phyloP scores from a whole-genome alignment of 1,284 basidiomycete genomes.

The Trichosporon coremiiforme region DNA sequence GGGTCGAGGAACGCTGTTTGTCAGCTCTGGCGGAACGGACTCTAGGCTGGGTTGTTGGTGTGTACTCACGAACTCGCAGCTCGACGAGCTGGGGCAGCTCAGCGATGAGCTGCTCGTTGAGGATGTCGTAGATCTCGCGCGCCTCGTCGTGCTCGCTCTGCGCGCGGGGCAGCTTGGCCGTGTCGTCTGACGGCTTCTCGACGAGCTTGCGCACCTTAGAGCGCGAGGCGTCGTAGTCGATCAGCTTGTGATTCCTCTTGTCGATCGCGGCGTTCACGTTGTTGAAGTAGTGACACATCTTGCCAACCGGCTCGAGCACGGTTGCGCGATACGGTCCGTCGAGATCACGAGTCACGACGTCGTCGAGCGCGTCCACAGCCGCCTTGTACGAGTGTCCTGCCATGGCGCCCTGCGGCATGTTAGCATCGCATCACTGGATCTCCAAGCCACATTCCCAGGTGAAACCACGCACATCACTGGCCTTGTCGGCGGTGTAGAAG shows the following conservation, averaged over 20 bases:
- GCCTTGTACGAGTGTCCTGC: conserved; percentile 95
- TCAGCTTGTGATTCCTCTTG: conserved; percentile 95
- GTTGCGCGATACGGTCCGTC: conserved; percentile 93
- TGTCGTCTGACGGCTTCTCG: conserved; percentile 92
- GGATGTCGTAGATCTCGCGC: conserved; percentile 86
- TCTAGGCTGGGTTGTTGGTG: background rate
- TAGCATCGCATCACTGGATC: background rate
- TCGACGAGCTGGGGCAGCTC: conserved; percentile 93
- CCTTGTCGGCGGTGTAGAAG: conserved; percentile 86
- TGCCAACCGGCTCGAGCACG: conserved; percentile 91
- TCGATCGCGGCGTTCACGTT: conserved; percentile 89
- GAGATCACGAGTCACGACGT: conserved; percentile 79
- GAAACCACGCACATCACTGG: conserved; percentile 64
- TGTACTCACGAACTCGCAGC: conserved; percentile 74
- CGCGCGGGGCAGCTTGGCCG: conserved; percentile 83
- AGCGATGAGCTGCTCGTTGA: conserved; percentile 87
- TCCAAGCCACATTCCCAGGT: background rate
- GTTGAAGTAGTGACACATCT: conserved; percentile 94
- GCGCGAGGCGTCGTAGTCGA: conserved; percentile 93
- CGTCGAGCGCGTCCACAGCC: conserved; percentile 90
- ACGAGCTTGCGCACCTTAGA: conserved; percentile 84
- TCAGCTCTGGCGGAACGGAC: background rate
- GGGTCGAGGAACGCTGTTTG: conserved; percentile 82
- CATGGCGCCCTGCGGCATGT: conserved; percentile 72
- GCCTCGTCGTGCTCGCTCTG: conserved; percentile 94